Conservation (phyloP, 495 filamentous ascomycete genomes). For the Hyaloscypha variabilis region DNA sequence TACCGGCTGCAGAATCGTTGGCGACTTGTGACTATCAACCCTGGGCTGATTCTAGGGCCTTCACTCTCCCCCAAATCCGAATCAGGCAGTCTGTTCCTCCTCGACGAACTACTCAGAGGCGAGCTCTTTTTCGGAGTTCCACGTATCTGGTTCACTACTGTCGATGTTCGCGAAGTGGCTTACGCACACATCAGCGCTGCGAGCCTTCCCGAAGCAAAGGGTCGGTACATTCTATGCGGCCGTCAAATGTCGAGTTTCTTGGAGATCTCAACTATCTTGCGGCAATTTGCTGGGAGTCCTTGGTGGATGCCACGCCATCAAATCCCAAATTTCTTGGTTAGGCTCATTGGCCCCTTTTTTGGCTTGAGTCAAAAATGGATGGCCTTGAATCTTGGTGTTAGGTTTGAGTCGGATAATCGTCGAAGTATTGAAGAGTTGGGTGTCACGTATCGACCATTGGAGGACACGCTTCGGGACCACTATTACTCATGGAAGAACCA, state of each 20-base stretch:
- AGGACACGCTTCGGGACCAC: conserved; percentile 28
- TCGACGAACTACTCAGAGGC: conserved; percentile 23
- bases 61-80: conserved; percentile 27
- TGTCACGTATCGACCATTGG: conserved; percentile 26
- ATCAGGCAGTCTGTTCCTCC: conserved; percentile 29
- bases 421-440: conserved; percentile 26
- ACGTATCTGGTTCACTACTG: neutral
- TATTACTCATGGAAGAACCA: conserved; percentile 25
- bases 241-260: neutral
- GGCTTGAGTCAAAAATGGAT: conserved; percentile 28
- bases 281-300: neutral
- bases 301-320: conserved; percentile 22
- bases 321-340: conserved; percentile 24
- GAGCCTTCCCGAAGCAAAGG: neutral
- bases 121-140: neutral
- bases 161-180: neutral
- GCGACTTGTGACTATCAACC: conserved; percentile 30
- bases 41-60: conserved; percentile 28
- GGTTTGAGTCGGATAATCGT: conserved; percentile 27
- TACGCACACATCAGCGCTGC: neutral
- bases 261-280: neutral
- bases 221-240: neutral
- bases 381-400: conserved; percentile 23
- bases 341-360: conserved; percentile 24
- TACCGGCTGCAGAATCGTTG: conserved; percentile 20